These are phyloP conservation scores for Citrus sinensis DNA, from an alignment of 345 rosid species.

Conservation along the genomic window DVS_A1.0 CM039169.1:509501-510000, in stretches of 20 bases:
- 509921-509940: not conserved
- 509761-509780: not conserved
- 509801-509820: not conserved
- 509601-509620: not conserved
- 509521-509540: not conserved
- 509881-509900: not conserved
- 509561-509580: not conserved
- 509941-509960: not conserved
- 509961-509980: not conserved
- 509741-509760: not conserved
- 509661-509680: too few species aligned
- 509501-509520: not conserved
- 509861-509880: not conserved
- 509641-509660: not conserved
- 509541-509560: not conserved
- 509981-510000: not conserved
- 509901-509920: not conserved
- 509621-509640: not conserved
- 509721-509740: not conserved
- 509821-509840: not conserved
- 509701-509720: not conserved
- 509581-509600: not conserved
- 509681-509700: not conserved
- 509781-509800: not conserved
- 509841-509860: not conserved